Evolutionary conservation across 805 yeast genomes (phyloP).

Genomic region (Citeromyces nyonsensis): DNA sequence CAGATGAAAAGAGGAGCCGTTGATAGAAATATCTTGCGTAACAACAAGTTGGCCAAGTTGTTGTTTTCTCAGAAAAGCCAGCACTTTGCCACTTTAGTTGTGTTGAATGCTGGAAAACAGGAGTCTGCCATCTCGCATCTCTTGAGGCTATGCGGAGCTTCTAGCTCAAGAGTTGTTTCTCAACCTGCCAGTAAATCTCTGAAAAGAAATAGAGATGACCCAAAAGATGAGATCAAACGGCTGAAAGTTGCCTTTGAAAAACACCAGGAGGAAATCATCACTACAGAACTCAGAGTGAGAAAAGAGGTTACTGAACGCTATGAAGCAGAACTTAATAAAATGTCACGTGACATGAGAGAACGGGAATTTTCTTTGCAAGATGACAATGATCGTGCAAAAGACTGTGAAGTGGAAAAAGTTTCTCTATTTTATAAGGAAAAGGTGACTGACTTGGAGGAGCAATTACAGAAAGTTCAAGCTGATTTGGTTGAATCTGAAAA

Average conservation of each 20-base stretch:
- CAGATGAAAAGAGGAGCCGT: constrained; percentile 19
- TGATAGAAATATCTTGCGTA: constrained; percentile 26
- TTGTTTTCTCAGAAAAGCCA: constrained; percentile 27
- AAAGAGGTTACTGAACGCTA: constrained; percentile 11
- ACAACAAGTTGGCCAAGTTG: constrained; percentile 30
- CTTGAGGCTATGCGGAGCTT: constrained; percentile 8
- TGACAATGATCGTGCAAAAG: constrained; percentile 16
- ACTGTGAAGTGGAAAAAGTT: constrained; percentile 10
- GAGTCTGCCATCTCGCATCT: constrained; percentile 15
- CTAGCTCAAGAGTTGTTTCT: constrained; percentile 3
- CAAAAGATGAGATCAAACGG: constrained; percentile 7
- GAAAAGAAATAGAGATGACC: background rate
- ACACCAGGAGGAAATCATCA: constrained; percentile 4
- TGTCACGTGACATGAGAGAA: constrained; percentile 8
- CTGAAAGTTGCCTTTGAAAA: constrained; percentile 4
- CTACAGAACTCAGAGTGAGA: constrained; percentile 9
- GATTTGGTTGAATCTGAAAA: too few species aligned
- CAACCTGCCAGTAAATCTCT: background rate
- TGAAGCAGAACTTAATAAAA: constrained; percentile 9
- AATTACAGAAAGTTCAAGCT: too few species aligned
- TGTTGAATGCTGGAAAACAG: constrained; percentile 22
- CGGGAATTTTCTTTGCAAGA: constrained; percentile 11
- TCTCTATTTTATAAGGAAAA: too few species aligned
- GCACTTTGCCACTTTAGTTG: constrained; percentile 17
- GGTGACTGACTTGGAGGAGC: too few species aligned